phyloP scores from a whole-genome alignment of 306 rosid species.

The Lotus japonicus region DNA sequence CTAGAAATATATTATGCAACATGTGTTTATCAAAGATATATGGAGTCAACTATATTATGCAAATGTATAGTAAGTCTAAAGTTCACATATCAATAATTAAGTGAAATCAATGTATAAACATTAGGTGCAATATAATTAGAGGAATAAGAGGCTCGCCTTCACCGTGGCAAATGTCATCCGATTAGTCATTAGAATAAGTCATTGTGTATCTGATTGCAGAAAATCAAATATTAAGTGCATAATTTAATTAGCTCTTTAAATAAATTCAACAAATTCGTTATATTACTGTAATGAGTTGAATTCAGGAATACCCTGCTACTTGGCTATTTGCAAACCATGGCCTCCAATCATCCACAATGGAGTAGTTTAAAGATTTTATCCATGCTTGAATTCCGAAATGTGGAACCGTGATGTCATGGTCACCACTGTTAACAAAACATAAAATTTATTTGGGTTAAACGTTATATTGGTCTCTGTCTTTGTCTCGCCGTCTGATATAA shows the following conservation, averaged over 20 bases:
- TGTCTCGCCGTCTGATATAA: too few relatives aligned
- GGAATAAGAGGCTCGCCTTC: slow-evolving; percentile 36
- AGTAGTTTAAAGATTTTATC: slow-evolving; percentile 44
- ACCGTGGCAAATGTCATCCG: slow-evolving; percentile 66
- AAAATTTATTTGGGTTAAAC: neutral
- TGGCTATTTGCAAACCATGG: slow-evolving; percentile 35
- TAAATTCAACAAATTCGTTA: neutral
- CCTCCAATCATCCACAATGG: slow-evolving; percentile 58
- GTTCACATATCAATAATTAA: too few relatives aligned
- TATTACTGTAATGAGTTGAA: neutral
- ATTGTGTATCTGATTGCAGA: slow-evolving; percentile 45
- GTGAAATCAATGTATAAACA: too few relatives aligned
- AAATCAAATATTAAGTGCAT: neutral
- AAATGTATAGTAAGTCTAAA: too few relatives aligned
- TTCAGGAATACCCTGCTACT: slow-evolving; percentile 39
- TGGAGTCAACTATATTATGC: too few relatives aligned
- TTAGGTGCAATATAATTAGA: too few relatives aligned
- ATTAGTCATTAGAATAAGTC: slow-evolving; percentile 54
- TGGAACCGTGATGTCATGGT: slow-evolving; percentile 36
- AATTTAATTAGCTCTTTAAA: neutral
- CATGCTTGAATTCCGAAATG: slow-evolving; percentile 48
- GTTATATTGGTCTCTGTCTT: too few relatives aligned
- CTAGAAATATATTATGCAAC: too few relatives aligned
- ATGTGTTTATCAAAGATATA: too few relatives aligned
- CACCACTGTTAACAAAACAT: slow-evolving; percentile 32